phyloP scores from a whole-genome alignment of 2,329 filamentous ascomycete species.

The Aspergillus uvarum region DNA sequence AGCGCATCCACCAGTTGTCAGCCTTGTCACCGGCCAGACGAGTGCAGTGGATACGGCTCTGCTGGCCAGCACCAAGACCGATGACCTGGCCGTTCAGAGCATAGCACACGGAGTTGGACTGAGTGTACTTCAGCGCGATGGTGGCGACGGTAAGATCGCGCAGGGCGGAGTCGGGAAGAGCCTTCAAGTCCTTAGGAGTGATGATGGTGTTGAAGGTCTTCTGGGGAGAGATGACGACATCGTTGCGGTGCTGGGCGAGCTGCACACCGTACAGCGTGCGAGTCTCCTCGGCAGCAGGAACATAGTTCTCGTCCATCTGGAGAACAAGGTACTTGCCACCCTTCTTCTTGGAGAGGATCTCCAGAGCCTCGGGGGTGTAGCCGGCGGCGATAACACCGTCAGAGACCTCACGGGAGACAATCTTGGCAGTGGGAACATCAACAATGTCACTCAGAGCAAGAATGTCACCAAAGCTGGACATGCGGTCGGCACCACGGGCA shows the following conservation, averaged over 20 bases:
- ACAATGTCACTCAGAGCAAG: conserved; percentile 90
- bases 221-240: conserved; percentile 77
- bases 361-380: conserved; percentile 80
- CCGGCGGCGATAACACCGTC: conserved; percentile 93
- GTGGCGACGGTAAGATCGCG: conserved; percentile 92
- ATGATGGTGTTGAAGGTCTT: conserved; percentile 81
- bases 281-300: conserved; percentile 70
- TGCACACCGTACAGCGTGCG: conserved; percentile 88
- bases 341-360: conserved; percentile 97
- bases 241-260: conserved; percentile 88
- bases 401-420: conserved; percentile 96
- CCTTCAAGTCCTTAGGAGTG: conserved; percentile 73
- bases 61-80: conserved; percentile 92
- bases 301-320: conserved; percentile 87
- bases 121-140: conserved; percentile 96
- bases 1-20: conserved; percentile 99
- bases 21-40: conserved; percentile 96
- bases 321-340: conserved; percentile 94
- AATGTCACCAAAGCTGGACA: conserved; percentile 97
- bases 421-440: conserved; percentile 90
- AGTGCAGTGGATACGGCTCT: conserved; percentile 98
- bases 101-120: conserved; percentile 99
- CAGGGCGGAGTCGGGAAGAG: conserved; percentile 76
- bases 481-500: conserved; percentile 91
- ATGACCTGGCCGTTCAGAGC: conserved; percentile 90